Evolutionary conservation across 306 rosid species (phyloP).

Genomic region (Chamaecrista fasciculata): DNA sequence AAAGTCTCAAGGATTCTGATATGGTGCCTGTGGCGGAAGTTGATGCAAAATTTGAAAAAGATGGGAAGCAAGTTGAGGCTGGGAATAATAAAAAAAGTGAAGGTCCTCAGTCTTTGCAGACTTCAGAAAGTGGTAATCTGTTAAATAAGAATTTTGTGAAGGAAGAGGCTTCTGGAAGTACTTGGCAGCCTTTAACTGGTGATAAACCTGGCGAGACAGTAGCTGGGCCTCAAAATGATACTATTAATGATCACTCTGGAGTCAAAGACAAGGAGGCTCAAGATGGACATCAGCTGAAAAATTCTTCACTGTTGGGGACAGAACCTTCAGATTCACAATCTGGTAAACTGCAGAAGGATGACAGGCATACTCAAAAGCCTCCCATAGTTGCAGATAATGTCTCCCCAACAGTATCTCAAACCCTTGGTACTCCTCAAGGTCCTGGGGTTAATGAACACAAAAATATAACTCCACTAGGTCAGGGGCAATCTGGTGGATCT

Average conservation of each 20-base stretch:
- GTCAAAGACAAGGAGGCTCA: conserved; percentile 41
- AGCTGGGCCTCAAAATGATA: conserved; percentile 38
- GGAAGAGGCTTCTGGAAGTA: conserved; percentile 44
- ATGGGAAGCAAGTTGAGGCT: conserved; percentile 38
- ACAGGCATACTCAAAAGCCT: conserved; percentile 33
- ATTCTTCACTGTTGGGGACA: conserved; percentile 28
- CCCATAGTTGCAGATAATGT: conserved; percentile 36
- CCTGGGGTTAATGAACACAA: conserved; percentile 33
- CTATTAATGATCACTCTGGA: conserved; percentile 33
- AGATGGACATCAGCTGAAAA: conserved; percentile 44
- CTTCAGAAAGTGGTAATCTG: conserved; percentile 49
- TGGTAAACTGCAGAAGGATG: conserved; percentile 44
- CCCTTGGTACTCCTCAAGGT: conserved; percentile 37
- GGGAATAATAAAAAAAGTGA: conserved; percentile 42
- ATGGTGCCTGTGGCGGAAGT: conserved; percentile 29
- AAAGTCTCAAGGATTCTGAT: conserved; percentile 37
- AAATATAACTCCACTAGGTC: conserved; percentile 28
- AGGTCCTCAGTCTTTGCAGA: conserved; percentile 39
- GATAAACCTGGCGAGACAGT: conserved; percentile 34
- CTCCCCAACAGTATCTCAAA: conserved; percentile 39
- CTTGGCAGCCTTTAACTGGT: conserved; percentile 30
- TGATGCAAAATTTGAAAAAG: conserved; percentile 45
- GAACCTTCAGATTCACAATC: conserved; percentile 43
- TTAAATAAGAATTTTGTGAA: conserved; percentile 40
- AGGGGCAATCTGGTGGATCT: conserved; percentile 30